Base-by-base conservation (phyloP, 2,329 filamentous ascomycete genomes). In the Aspergillus sp. region DNA sequence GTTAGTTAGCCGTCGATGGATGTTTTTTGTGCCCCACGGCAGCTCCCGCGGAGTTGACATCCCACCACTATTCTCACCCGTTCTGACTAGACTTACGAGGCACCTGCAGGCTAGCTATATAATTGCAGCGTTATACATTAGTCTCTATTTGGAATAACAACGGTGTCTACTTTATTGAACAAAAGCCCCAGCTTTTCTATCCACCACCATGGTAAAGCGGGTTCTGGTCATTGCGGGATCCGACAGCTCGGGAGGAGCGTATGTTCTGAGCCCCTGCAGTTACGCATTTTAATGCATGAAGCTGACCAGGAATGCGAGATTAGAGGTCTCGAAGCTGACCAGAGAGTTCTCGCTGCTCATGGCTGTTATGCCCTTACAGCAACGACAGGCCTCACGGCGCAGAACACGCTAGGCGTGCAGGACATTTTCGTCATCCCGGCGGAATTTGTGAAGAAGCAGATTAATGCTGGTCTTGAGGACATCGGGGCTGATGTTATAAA, bases 281-380 rank as follows among this genome's bases (percentile, higher is more conserved):
- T 54, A 26, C 36, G 9, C 27, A 8, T 39, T 8, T 8, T 26
- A 9, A 4, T 48, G 39, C 56, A 30, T 46, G 45, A 38, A 3
- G 41, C 43, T 48, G 53, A 56, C 47, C 52, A n/a, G 48, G 52
- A 42, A 58, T 51, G 43, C n/a, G 34, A 38, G 48, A 45, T 8
- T 59, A 95, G 90, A 47, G 93, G 91, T 44, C 80, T 98, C 32
- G 91, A 98, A 68, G 93, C 91, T 35, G 91, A 97, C 65, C 90
- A 97, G 63, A 94, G 95, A 66, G 89, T 94, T 51, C 85, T 95
- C 50, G 86, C 89, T 40, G 88, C 87, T 12, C 89, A 97, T 78
- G 83, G 85, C 49, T 93, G 87, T 71, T 97, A 97, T 75, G 89
- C 88, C 49, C 94, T 96, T 82, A 96, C 91, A 43, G 88, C 90